Base-by-base conservation (phyloP, 1,284 basidiomycete genomes). In the Malassezia japonica region DNA sequence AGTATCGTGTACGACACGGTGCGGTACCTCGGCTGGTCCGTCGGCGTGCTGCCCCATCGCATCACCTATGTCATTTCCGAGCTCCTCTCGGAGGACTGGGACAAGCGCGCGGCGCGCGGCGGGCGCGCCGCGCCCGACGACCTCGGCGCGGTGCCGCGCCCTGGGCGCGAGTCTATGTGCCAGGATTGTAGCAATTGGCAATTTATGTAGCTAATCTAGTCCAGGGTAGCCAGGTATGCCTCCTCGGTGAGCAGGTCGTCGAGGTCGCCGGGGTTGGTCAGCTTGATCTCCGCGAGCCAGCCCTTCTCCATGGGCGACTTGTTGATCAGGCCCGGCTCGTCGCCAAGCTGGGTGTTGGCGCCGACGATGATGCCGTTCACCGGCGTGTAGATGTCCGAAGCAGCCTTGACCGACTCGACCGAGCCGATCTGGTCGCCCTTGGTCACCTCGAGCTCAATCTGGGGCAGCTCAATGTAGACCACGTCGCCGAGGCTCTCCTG, bases 351-450 rank as follows among this genome's bases (percentile, higher is more conserved):
- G 56, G 82, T 77, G 75, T 98, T 98, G 65, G 95, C 82, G 66
- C 82, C 83, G 59, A 82, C 78, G 31, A 98, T 77, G 15, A 79
- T 79, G 10, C 92, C 94, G 5, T 87, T 87, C 35, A 96, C 81
- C 31, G 92, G 94, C 8, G 91, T 87, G 76, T 88, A 98, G 72
- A 95, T 92, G 74, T 95, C 91, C 6, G 90, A 94, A 28, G 90
- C 89, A 34, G 91, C 89, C 76, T 99, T 99, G 59, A 98, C 61
- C 57, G 89, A 94, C 77, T 98, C 92, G 23, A 98, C 89, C 6
- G 89, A 87, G 48, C 94, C 92, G 70, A 96, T 87, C 64, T 85
- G 78, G 51, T 90, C 92, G 95, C 87, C 89, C 74, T 84, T 77
- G 31, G 75, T 73, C 50, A 96, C 79, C 60, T 81, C 76, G 2